Base-by-base conservation (phyloP, 2,329 filamentous ascomycete genomes). In the Helotiales sp. region DNA sequence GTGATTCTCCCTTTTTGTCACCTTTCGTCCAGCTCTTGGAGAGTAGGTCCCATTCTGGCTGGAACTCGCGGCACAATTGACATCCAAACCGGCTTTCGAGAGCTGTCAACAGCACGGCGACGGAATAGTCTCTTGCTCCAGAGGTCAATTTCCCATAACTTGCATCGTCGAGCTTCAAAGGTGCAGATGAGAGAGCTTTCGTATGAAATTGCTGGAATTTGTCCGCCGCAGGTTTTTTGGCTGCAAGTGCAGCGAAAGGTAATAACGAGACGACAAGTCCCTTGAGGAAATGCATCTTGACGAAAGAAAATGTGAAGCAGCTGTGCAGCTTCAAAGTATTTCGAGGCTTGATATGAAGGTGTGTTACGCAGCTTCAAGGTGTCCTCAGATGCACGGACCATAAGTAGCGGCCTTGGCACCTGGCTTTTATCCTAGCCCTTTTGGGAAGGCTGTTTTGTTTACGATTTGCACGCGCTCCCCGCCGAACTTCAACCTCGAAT, bases 21-120 rank as follows among this genome's bases (percentile, higher is more conserved):
- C 90, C 92, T 73, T 89, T 91, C 61, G 81, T 81, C 95, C 95
- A 99, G 75, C 90, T 95, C 74, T 86, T 90, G 54, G 84, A 85
- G 54, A 99, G 77, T 54, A 98, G 75, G 55, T 96, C 90, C 89
- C 92, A 99, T 76, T 99, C 95, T 1, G 93, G 89, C 73, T 96
- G 90, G 74, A 99, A 96, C 53, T 96, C 91, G 52, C 86, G 83
- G 74, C 95, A 99, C 49, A 98, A 79, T 64, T 86, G 79, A 73
- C 95, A 99, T 59, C 89, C 90, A 71, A 90, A 97, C 58, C 91
- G 85, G 30, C 86, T 70, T 65, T 96, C 93, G 69, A 93, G 76
- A 34, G 95, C 95, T 1, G 95, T 99, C 64, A 99, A 78, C 13
- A 99, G 83, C 2, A 99, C 83, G 2, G 87, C 88, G 27, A 89